Percentiles rank a stretch among this genome's conserved stretches.
Conservation (phyloP, 129 eudicot species). For the Logfia minima region DNA sequence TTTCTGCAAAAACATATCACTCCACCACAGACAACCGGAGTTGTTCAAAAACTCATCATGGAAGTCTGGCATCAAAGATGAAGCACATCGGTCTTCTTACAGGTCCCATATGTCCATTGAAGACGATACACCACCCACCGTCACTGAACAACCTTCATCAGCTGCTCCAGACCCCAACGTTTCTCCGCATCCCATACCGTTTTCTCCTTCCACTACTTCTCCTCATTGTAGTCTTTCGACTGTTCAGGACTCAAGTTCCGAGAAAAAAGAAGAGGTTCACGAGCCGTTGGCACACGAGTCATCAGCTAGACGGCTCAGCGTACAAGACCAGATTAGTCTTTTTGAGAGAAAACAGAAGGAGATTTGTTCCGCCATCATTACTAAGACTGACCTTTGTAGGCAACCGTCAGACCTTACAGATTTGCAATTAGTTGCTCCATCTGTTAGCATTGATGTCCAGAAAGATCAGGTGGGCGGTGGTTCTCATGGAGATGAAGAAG, state of each 20-base stretch:
- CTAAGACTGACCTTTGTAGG: background rate
- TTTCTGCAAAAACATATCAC: slow-evolving; percentile 53
- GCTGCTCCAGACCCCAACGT: background rate
- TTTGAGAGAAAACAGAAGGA: slow-evolving; percentile 12
- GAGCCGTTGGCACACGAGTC: background rate
- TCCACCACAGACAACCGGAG: slow-evolving; percentile 55
- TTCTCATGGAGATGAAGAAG: background rate
- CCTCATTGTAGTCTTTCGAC: background rate
- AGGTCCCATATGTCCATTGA: slow-evolving; percentile 70
- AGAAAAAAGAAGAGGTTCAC: background rate
- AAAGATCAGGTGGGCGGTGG: background rate
- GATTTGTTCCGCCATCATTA: background rate
- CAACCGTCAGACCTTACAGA: background rate
- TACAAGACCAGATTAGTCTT: slow-evolving; percentile 5
- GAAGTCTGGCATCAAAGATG: slow-evolving; percentile 40
- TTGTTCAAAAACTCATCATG: slow-evolving; percentile 42
- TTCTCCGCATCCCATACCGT: background rate
- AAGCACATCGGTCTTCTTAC: slow-evolving; percentile 53
- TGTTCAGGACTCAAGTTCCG: background rate
- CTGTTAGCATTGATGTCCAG: background rate
- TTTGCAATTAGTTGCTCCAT: background rate
- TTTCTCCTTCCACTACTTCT: background rate
- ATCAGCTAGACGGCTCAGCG: slow-evolving; percentile 1
- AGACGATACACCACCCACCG: slow-evolving; percentile 36
- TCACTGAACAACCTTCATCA: background rate